Base-by-base conservation (phyloP, 495 filamentous ascomycete species). In the Acidiella bohemica region DNA sequence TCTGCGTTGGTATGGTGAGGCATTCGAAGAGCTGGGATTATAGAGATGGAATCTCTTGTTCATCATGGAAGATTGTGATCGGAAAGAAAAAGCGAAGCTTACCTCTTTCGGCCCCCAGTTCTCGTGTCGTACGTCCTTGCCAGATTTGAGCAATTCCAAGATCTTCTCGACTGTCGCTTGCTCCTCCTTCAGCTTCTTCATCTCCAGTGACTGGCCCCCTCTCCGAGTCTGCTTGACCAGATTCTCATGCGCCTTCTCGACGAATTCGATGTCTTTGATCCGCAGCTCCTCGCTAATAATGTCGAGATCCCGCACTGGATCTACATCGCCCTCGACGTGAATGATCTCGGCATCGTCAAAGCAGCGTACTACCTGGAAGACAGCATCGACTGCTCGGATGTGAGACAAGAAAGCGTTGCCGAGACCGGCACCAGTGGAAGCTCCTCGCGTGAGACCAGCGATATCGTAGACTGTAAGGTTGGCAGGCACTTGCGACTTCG, bases 11-110 rank as follows among this genome's bases (percentile, higher is more conserved):
- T 66, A 59, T 51, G 59, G 18, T 69, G 72, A 76, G 78, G 68
- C 74, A 75, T 78, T 95, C 90, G 75, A 93, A 78, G 90, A 97
- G 90, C 90, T 97, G 90, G 90, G 90, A 81, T 93, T 86, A 81
- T 68, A 78, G 80, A 88, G 85, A 83, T 70, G 65, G 66, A 73
- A 76, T 82, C 86, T 87, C 80, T 93, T 93, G 76, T 75, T 97
- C 90, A 96, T 97, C 90, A 90, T 80, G 50, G 59, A 65, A 75
- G 29, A 17, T 11, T 36, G 28, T 5, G 30, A 5, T 10, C 9
- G 11, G 18, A 19, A 36, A 5, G 3, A 29, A 27, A 49, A 47
- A 48, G 25, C 25, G 32, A 33, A 13, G 66, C 84, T 50, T 81
- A 96, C 90, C 83, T 99, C 92, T 65, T 96, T 99, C 20, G 86